Base-by-base conservation (phyloP, 164 flowering plant species). In the Buxus sempervirens region DNA sequence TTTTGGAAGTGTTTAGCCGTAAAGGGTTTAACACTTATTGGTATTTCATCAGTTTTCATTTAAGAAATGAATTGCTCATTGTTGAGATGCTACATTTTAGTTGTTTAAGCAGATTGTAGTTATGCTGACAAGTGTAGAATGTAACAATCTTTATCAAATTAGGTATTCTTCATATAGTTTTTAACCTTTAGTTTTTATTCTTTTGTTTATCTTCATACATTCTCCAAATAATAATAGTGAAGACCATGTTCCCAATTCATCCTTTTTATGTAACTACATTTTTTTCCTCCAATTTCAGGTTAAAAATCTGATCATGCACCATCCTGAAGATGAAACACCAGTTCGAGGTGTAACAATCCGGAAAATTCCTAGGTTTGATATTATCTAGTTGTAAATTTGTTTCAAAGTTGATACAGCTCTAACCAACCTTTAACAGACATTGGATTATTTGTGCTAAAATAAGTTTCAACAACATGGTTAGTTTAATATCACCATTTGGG, bases 321-420 rank as follows among this genome's bases (percentile, higher is more conserved):
- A 73, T 4, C 83, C 86, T 1, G 90, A 83, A 82, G 89, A 87
- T 65, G 88, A 79, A 65, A 79, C 75, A 0, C 83, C 86, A 0
- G 70, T 89, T 54, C 80, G 76, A 62, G 69, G 77, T 62, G 58
- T 83, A 21, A 82, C 84, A 1, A 85, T 89, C 25, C 72, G 89
- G 61, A 85, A 73, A 66, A 85, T 85, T 21, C 88, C 90, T 1
- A 82, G 88, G 93, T 85, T 71, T 15, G 60, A 22, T 23, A 41
- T 57, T 60, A 8, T 54, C 7, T 59, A 13, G 22, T 23, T 22
- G 25, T 42, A 21, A 41, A 32, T 62, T 58, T 32, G 45, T 67
- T 63, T 23, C n/a, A 42, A 20, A 8, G 20, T 66, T 62, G 42
- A 36, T 20, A 15, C 51, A 32, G 38, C 38, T 32, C 38, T 3